Evolutionary conservation across 176 grass and related monocot species (phyloP).

Genomic region (Raddia distichophylla): DNA sequence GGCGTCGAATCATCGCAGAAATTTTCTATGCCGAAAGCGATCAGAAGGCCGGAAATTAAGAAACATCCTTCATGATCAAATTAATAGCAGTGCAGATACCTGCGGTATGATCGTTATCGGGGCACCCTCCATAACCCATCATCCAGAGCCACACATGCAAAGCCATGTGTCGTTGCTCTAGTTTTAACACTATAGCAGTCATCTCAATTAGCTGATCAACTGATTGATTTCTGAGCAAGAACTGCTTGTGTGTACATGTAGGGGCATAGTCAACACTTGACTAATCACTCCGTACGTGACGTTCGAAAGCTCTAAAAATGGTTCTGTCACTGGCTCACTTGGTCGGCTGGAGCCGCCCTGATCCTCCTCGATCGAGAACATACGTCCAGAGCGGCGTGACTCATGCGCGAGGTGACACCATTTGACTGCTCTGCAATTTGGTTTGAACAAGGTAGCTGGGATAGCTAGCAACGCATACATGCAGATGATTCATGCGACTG

Average conservation of each 20-base stretch:
- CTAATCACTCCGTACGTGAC: background rate
- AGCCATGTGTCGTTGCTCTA: slow-evolving; percentile 48
- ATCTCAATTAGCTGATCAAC: background rate
- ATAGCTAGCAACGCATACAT: too few species aligned
- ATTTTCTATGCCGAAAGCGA: slow-evolving; percentile 47
- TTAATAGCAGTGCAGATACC: slow-evolving; percentile 14
- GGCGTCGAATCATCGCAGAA: slow-evolving; percentile 42
- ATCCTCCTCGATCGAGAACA: background rate
- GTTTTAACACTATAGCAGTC: background rate
- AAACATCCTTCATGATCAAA: slow-evolving; percentile 26
- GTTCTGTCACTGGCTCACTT: slow-evolving; percentile 36
- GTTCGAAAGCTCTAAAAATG: slow-evolving; percentile 40
- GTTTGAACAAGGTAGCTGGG: slow-evolving; percentile 43
- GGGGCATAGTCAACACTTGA: background rate
- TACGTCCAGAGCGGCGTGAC: slow-evolving; percentile 43
- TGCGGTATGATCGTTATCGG: background rate
- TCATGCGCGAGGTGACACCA: slow-evolving; percentile 47
- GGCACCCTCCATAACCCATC: slow-evolving; percentile 47
- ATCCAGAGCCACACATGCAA: slow-evolving; percentile 38
- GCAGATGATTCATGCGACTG: background rate
- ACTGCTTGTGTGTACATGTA: background rate
- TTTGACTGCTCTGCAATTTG: slow-evolving; percentile 28
- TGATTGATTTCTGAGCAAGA: background rate
- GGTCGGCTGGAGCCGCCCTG: slow-evolving; percentile 47
- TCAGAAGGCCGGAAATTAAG: slow-evolving; percentile 20